Percentiles rank a stretch among this genome's conserved stretches.
Evolutionary conservation across 352 stramenopile species (phyloP).

Genomic region (Globisporangium barbulae): DNA sequence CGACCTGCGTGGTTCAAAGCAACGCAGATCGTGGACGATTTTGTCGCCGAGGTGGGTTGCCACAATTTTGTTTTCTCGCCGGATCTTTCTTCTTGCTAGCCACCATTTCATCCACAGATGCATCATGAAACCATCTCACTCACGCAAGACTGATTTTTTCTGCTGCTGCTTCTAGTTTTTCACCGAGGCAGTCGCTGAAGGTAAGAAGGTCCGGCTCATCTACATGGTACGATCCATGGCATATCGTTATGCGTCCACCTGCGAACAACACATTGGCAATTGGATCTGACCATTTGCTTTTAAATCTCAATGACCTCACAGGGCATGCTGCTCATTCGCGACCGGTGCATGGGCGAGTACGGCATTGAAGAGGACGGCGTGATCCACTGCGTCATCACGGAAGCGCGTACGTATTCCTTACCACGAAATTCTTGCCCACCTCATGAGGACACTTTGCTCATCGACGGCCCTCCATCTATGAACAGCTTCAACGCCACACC

Average conservation of each 20-base stretch:
- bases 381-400: conserved; percentile 73
- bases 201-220: conserved; percentile 70
- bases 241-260: neutral
- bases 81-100: neutral
- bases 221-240: conserved; percentile 47
- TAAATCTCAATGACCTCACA: conserved; percentile 8
- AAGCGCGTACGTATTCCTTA: conserved; percentile 44
- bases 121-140: too few species aligned
- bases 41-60: conserved; percentile 36
- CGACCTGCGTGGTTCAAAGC: conserved; percentile 57
- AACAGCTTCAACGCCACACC: conserved; percentile 39
- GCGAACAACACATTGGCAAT: neutral
- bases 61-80: neutral
- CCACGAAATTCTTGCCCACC: neutral
- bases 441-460: conserved; percentile 16
- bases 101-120: neutral
- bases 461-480: conserved; percentile 7
- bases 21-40: conserved; percentile 63
- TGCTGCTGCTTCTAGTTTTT: conserved; percentile 48
- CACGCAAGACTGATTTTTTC: too few species aligned
- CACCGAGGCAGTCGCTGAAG: conserved; percentile 37
- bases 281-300: neutral
- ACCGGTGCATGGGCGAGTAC: conserved; percentile 71
- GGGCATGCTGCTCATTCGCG: conserved; percentile 66
- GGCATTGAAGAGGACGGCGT: conserved; percentile 72